Evolutionary conservation across 2,329 filamentous ascomycete genomes (phyloP).

Genomic region (Pseudogymnoascus sp.): DNA sequence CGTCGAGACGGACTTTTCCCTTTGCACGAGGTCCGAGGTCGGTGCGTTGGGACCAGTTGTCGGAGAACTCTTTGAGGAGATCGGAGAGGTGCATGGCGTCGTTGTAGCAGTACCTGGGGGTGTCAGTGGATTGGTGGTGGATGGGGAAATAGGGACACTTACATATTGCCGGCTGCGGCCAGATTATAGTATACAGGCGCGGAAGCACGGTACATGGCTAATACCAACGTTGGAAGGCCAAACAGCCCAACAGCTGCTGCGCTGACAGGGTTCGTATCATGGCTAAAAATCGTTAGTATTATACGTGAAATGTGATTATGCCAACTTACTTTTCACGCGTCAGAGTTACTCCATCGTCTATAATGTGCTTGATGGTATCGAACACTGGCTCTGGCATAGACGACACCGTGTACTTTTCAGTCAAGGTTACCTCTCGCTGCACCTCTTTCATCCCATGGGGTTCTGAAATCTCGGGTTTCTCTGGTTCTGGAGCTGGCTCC

Average conservation of each 20-base stretch:
- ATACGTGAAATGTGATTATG: not conserved
- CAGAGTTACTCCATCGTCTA: slow-evolving; percentile 54
- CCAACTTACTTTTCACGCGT: slow-evolving; percentile 40
- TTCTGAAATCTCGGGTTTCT: not conserved
- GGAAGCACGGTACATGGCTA: slow-evolving; percentile 74
- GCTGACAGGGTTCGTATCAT: slow-evolving; percentile 49
- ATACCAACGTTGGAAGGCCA: slow-evolving; percentile 58
- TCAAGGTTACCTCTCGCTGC: slow-evolving; percentile 63
- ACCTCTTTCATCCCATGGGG: not conserved
- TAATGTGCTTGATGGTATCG: slow-evolving; percentile 50
- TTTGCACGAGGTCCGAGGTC: slow-evolving; percentile 44
- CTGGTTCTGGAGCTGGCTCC: not conserved
- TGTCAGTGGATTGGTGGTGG: not conserved
- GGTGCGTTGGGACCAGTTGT: slow-evolving; percentile 44
- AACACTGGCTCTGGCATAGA: slow-evolving; percentile 76
- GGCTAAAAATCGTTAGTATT: slow-evolving; percentile 22
- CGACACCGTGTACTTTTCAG: slow-evolving; percentile 81
- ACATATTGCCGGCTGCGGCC: slow-evolving; percentile 57
- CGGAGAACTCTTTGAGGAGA: slow-evolving; percentile 41
- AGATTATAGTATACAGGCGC: slow-evolving; percentile 65
- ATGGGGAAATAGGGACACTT: slow-evolving; percentile 23
- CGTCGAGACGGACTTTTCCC: slow-evolving; percentile 49
- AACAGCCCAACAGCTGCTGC: slow-evolving; percentile 63
- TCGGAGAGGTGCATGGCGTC: slow-evolving; percentile 57
- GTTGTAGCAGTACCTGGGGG: slow-evolving; percentile 55